Percentiles rank a stretch among this genome's conserved stretches.
Conservation (phyloP, 352 stramenopile genomes). For the Phytophthora parvispora region DNA sequence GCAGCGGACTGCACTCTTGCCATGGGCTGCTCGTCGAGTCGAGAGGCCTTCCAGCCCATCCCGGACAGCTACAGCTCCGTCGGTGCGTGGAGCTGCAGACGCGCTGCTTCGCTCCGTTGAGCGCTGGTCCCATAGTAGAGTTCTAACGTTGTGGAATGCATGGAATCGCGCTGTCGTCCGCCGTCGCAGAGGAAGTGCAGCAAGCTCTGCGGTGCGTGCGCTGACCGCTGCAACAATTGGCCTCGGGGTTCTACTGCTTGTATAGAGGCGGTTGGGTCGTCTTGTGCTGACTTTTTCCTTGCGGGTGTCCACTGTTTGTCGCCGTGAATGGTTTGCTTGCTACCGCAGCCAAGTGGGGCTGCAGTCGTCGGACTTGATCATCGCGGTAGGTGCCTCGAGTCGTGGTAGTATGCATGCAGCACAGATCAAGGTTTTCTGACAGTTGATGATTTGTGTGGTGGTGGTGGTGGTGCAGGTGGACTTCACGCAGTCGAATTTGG, state of each 20-base stretch:
- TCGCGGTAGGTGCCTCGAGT: constrained; percentile 39
- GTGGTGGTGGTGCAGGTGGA: constrained; percentile 33
- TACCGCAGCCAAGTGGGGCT: constrained; percentile 53
- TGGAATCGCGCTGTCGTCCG: neutral
- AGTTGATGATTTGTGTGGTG: neutral
- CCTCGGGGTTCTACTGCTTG: neutral
- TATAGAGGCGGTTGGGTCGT: neutral
- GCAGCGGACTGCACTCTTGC: neutral
- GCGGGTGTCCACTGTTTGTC: neutral
- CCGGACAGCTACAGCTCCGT: constrained; percentile 41
- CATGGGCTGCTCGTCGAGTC: constrained; percentile 44
- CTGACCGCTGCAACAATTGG: neutral
- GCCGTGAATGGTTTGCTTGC: neutral
- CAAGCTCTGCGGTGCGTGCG: constrained; percentile 42
- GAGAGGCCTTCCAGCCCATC: constrained; percentile 38
- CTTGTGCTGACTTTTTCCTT: constrained; percentile 1
- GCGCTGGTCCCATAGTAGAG: neutral
- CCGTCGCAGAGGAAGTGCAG: constrained; percentile 58
- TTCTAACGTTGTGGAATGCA: constrained; percentile 2
- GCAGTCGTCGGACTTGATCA: constrained; percentile 74
- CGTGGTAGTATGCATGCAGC: neutral
- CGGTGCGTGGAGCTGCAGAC: constrained; percentile 21
- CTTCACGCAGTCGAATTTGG: constrained; percentile 81
- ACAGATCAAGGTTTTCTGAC: neutral
- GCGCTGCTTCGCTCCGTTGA: too few species aligned